Evolutionary conservation across 371 early-diverging fungal species (phyloP).

Genomic region (Rhizopus microsporus): DNA sequence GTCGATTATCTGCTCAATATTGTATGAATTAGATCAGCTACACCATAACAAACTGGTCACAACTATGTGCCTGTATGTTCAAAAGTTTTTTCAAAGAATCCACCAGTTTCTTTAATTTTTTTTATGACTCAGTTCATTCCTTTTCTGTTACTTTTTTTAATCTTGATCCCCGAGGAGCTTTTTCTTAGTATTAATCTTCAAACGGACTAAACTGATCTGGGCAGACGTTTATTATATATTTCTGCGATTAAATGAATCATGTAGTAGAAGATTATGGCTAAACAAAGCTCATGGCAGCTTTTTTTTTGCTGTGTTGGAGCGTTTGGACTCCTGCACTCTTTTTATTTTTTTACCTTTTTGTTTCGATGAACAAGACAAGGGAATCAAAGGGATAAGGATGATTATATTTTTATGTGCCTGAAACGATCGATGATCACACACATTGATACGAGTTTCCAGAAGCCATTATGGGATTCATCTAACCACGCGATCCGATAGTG

Average conservation of each 20-base stretch:
- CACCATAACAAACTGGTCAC: not conserved
- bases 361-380: conserved; percentile 16
- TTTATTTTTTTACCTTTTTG: conserved; percentile 7
- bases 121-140: too few relatives aligned
- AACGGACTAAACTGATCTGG: too few relatives aligned
- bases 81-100: not conserved
- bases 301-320: too few relatives aligned
- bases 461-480: not conserved
- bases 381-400: conserved; percentile 12
- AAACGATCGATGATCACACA: conserved; percentile 10
- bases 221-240: too few relatives aligned
- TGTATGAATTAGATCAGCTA: not conserved
- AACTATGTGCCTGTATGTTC: not conserved
- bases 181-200: too few relatives aligned
- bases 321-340: too few relatives aligned
- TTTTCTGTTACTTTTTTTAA: too few relatives aligned
- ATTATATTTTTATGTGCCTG: conserved; percentile 14
- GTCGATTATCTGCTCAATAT: not conserved
- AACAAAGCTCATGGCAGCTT: too few relatives aligned
- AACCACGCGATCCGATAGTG: conserved; percentile 12
- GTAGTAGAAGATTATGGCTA: too few relatives aligned
- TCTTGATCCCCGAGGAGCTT: too few relatives aligned
- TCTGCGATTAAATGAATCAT: too few relatives aligned
- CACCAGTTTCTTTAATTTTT: not conserved
- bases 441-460: conserved; percentile 4